These are phyloP conservation scores for Anastatica hierochuntica DNA, from an alignment of 345 rosid genomes.

Conservation along the genomic window DNA sequence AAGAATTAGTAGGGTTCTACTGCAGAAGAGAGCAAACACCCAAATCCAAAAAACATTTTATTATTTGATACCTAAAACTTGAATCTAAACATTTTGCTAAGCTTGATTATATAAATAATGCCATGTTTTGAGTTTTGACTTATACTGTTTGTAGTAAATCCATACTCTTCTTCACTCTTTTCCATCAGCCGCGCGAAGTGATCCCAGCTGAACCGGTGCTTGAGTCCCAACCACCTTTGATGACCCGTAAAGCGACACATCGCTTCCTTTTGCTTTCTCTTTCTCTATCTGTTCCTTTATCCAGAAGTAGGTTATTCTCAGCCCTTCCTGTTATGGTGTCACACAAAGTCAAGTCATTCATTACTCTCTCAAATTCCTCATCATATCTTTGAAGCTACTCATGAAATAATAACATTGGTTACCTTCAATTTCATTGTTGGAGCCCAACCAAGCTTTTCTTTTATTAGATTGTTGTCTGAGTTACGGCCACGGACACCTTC, in stretches of 20 bases:
- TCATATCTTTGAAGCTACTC: background rate
- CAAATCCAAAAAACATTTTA: no score
- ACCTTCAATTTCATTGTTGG: constrained; percentile 96
- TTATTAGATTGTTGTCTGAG: constrained; percentile 93
- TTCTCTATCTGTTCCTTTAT: constrained; percentile 91
- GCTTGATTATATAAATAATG: no score
- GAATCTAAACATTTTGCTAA: no score
- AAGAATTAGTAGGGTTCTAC: no score
- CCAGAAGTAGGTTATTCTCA: constrained; percentile 92
- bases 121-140: no score
- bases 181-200: constrained; percentile 82
- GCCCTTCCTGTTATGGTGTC: constrained; percentile 55
- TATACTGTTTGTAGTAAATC: no score
- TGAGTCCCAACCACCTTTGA: constrained; percentile 99
- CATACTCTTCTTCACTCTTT: constrained; percentile 87
- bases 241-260: constrained; percentile 68
- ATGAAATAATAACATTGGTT: background rate
- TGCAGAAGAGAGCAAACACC: no score
- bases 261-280: constrained; percentile 74
- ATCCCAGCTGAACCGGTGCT: constrained; percentile 93
- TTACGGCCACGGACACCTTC: constrained; percentile 99
- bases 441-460: constrained; percentile 99
- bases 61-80: no score
- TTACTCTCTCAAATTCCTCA: no score
- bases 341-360: background rate